A percentile compares a stretch with the other conserved stretches of the same genome.
These are phyloP conservation scores for Neurospora tetrasperma DNA, from an alignment of 495 filamentous ascomycete genomes.

Conservation along the genomic window DNA sequence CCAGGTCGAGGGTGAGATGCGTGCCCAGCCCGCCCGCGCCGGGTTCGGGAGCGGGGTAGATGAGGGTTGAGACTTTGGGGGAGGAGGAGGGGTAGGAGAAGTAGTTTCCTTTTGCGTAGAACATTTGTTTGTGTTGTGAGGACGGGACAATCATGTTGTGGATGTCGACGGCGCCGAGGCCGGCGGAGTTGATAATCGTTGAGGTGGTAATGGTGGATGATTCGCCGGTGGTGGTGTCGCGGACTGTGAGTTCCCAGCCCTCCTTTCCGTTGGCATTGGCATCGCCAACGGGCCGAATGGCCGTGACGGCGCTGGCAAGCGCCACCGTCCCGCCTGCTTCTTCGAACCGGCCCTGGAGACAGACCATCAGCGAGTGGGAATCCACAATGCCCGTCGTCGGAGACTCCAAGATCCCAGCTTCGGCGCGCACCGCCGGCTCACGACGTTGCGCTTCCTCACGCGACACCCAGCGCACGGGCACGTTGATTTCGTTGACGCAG, in stretches of 20 bases:
- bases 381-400: conserved; percentile 85
- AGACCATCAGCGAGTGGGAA: conserved; percentile 73
- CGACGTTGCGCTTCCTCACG: conserved; percentile 45
- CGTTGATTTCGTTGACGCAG: conserved; percentile 48
- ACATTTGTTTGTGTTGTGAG: conserved; percentile 46
- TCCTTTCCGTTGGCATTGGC: conserved; percentile 36
- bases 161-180: conserved; percentile 62
- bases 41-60: conserved; percentile 78
- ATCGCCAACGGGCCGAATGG: conserved; percentile 48
- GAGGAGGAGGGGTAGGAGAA: conserved; percentile 65
- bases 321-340: conserved; percentile 66
- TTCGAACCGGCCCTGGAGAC: conserved; percentile 63
- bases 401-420: conserved; percentile 67
- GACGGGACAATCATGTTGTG: conserved; percentile 72
- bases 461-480: conserved; percentile 64
- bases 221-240: conserved; percentile 34
- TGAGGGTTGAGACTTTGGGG: conserved; percentile 60
- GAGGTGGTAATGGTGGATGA: conserved; percentile 55
- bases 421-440: conserved; percentile 69
- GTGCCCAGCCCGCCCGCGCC: conserved; percentile 82
- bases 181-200: conserved; percentile 76
- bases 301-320: conserved; percentile 50
- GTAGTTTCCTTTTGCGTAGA: conserved; percentile 92
- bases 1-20: conserved; percentile 85
- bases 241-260: conserved; percentile 35